Conservation (phyloP, 768 basidiomycete genomes). For the Pleurotus salmoneostramineus region DNA sequence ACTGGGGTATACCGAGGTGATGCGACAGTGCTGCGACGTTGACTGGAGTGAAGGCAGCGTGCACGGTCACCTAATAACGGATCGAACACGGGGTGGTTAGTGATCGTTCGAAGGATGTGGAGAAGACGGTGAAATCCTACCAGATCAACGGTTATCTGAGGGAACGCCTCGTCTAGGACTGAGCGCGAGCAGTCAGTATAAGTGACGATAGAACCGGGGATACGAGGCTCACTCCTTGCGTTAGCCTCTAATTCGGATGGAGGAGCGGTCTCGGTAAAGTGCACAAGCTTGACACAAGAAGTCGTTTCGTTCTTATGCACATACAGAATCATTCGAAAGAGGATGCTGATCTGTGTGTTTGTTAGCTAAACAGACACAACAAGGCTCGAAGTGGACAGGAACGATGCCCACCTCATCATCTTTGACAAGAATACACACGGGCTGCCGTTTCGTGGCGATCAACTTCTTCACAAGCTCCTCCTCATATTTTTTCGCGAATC, state of each 20-base stretch:
- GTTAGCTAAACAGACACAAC: too few species aligned
- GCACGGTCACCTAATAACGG: constrained; percentile 36
- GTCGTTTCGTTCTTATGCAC: constrained; percentile 69
- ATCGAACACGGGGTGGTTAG: not conserved
- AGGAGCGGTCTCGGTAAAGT: constrained; percentile 52
- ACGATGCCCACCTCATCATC: constrained; percentile 55
- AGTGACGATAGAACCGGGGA: not conserved
- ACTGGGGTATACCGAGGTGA: constrained; percentile 43
- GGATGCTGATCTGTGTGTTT: constrained; percentile 64
- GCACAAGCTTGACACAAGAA: constrained; percentile 62
- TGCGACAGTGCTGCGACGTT: constrained; percentile 47
- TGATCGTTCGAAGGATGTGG: not conserved
- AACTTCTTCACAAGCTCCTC: constrained; percentile 38
- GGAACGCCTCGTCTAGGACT: constrained; percentile 48
- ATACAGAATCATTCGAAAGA: constrained; percentile 66
- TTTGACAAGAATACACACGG: constrained; percentile 58
- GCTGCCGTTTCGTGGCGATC: constrained; percentile 42
- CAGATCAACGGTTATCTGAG: constrained; percentile 58
- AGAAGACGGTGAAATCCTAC: constrained; percentile 25
- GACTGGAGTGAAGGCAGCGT: constrained; percentile 38
- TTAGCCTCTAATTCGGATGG: constrained; percentile 76
- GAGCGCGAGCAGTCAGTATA: not conserved
- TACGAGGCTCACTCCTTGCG: constrained; percentile 45
- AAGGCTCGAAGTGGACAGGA: too few species aligned
- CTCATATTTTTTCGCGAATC: constrained; percentile 37